Base-by-base conservation (phyloP, 1,139 yeast genomes). In the Candida smagusa region DNA sequence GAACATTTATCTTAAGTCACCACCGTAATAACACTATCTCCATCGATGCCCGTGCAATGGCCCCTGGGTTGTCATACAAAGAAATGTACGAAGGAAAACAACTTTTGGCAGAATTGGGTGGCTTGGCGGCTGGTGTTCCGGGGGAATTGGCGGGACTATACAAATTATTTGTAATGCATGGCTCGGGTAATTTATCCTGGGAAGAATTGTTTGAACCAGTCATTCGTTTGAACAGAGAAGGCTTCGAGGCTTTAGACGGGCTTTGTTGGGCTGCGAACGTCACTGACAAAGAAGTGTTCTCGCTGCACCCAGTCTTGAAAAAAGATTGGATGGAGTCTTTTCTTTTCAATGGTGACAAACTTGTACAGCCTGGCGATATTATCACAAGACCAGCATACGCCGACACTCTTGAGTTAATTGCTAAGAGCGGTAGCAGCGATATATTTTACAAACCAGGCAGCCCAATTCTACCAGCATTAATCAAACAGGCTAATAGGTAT, bases 131-230 rank as follows among this genome's bases (percentile, higher is more conserved):
- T 12, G 97, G 80, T 1, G 76, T 84, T 9, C 98, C 97, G 0
- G 97, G 97, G 7, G 97, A 92, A 55, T 54, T 92, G 34, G 81
- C 81, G 41, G 97, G 97, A 0, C 64, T 89, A 19, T 79, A 84
- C 51, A 75, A 71, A 34, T 66, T 94, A 25, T 79, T 63, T 56
- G 51, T 59, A 19, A 46, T 56, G 9, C 92, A 82, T 50, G 88
- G 94, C 0, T 80, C 88, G 9, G 94, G 95, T 0, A 69, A 68
- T 7, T 57, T 87, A 9, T 50, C 72, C 1, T 92, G 97, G 97
- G 54, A 56, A n/a, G 79, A 86, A 19, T 65, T 90, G 40, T 58
- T 92, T 13, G 68, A 73, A 46, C 97, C 97, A 0, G 94, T 89
- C 1, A 77, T 82, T 5, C 70, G 78, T 7, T 55, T 90, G 33